Conservation (phyloP, 2,329 filamentous ascomycete species). For the Zymoseptoria brevis region DNA sequence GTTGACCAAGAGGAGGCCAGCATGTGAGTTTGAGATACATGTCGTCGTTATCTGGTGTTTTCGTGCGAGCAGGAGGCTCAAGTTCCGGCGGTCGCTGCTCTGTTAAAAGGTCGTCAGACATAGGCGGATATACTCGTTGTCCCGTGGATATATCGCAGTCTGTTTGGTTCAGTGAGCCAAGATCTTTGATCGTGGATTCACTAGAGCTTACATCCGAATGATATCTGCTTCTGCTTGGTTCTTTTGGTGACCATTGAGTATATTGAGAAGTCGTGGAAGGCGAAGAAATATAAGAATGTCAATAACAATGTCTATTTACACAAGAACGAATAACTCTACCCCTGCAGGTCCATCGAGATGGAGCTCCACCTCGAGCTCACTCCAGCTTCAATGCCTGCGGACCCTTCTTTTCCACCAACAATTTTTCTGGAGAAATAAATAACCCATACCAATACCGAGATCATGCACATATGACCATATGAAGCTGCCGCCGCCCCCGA, state of each 20-base stretch:
- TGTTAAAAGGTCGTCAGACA: conserved; percentile 20
- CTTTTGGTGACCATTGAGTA: conserved; percentile 23
- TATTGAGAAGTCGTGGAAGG: not conserved
- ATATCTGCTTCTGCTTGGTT: conserved; percentile 28
- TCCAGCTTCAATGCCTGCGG: not conserved
- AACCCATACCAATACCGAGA: not conserved
- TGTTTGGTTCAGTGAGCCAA: conserved; percentile 6
- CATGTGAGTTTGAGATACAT: conserved; percentile 51
- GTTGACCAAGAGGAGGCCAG: conserved; percentile 68
- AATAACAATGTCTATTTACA: not conserved
- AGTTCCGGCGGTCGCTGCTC: conserved; percentile 27
- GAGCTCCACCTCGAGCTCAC: not conserved
- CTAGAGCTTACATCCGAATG: conserved; percentile 25
- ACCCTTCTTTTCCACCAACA: not conserved
- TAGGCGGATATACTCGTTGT: conserved; percentile 29
- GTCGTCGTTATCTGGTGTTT: conserved; percentile 8
- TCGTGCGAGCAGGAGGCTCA: conserved; percentile 14
- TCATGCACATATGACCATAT: not conserved
- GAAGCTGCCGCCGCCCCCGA: conserved; percentile 30
- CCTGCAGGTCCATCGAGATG: not conserved
- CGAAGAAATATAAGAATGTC: not conserved
- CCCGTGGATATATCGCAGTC: conserved; percentile 30
- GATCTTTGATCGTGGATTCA: not conserved
- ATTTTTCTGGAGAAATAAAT: not conserved
- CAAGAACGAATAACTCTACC: not conserved